Base-by-base conservation (phyloP, 2,329 filamentous ascomycete genomes). In the Elsinoe arachidis region DNA sequence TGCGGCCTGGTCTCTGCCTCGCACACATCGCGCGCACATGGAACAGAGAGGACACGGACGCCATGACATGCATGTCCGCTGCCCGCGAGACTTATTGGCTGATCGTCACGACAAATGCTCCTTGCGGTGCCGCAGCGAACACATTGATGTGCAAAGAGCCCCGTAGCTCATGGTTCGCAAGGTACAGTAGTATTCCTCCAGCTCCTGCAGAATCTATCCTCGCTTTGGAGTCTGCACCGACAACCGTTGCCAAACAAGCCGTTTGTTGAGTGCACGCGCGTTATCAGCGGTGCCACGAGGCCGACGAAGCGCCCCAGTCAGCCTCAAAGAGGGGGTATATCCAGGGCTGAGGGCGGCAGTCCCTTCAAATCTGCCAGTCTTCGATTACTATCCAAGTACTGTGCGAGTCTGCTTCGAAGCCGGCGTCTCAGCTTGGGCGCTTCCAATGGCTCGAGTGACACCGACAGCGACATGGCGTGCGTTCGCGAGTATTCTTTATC, bases 231-330 rank as follows among this genome's bases (percentile, higher is more conserved):
- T 17, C 46, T 51, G 33, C 7, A 51, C 46, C 12, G 26, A 35
- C 21, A 35, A 38, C 17, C 34, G 49, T 53, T 53, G 49, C 34
- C 34, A 19, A 38, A 46, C 21, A 53, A 53, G 34, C 49, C 49
- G 49, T 53, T 53, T 33, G 49, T 53, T 53, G 49, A 39, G 49
- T 14, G 35, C 49, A 53, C 49, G 34, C 46, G 49, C 49, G 26
- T 53, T 39, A 23, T 53, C 49, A 53, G 34, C 49, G 34, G 33
- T 53, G 49, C 49, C 49, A 53, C 49, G 49, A 53, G 49, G 49
- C 30, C 19, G 33, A 26, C 23, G 17, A n/a, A 7, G 21, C 37
- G 49, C 34, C 33, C 35, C 15, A n/a, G 49, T 53, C 49, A 53
- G 49, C 34, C 49, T 39, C 49, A 53, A 38, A 53, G 19, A 19